These are phyloP conservation scores for Maudiozyma turicensis DNA, from an alignment of 805 yeast genomes.

Conservation along the genomic window DNA sequence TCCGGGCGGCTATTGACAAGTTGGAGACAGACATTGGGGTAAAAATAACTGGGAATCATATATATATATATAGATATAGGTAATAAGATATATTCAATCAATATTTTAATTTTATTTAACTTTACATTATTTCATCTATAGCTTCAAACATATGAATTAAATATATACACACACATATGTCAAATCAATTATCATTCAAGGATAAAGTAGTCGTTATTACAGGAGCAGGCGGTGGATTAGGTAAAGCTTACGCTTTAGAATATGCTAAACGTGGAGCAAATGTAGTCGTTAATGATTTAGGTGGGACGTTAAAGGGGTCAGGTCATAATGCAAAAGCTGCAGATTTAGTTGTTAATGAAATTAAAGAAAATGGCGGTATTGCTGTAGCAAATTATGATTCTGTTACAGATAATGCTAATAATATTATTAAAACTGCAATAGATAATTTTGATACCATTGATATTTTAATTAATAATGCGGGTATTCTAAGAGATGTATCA, in stretches of 20 bases:
- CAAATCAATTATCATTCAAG: constrained; percentile 41
- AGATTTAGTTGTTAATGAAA: constrained; percentile 81
- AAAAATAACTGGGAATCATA: too few relatives aligned
- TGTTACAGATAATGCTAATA: constrained; percentile 68
- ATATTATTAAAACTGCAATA: constrained; percentile 77
- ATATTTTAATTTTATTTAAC: not conserved
- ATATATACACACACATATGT: constrained; percentile 1
- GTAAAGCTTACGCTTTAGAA: constrained; percentile 76
- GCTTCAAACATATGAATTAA: not conserved
- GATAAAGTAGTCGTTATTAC: constrained; percentile 87
- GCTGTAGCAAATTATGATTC: constrained; percentile 95
- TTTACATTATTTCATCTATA: too few relatives aligned
- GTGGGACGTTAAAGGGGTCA: constrained; percentile 70
- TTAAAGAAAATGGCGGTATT: constrained; percentile 57
- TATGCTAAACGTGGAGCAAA: constrained; percentile 88
- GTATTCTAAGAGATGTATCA: constrained; percentile 80
- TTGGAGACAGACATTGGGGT: too few relatives aligned
- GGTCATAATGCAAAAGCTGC: constrained; percentile 70
- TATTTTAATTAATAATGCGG: constrained; percentile 86
- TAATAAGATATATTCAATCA: not conserved
- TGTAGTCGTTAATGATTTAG: constrained; percentile 91
- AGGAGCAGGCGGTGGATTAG: constrained; percentile 97
- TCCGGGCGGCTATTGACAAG: too few relatives aligned
- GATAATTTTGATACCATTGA: constrained; percentile 83
- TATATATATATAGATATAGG: too few relatives aligned